Base-by-base conservation (phyloP, 1,284 basidiomycete genomes). In the Vanrija sp. region DNA sequence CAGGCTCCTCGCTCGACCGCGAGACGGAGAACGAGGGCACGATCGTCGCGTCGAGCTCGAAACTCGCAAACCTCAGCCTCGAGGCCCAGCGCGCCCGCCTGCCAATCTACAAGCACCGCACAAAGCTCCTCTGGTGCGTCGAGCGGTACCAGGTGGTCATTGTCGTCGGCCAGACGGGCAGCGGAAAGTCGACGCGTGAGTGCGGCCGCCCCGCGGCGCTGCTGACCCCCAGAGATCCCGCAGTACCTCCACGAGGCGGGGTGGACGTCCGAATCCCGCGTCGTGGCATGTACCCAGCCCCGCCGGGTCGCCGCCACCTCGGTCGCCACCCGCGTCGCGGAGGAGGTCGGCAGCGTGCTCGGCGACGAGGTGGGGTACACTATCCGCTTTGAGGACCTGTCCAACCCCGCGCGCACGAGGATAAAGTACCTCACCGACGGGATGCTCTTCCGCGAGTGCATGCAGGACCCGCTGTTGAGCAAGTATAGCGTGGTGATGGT, bases 401-500 rank as follows among this genome's bases (percentile, higher is more conserved):
- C 87, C 65, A 83, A 82, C 70, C 85, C 85, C 68, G 80, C 85
- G 50, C 79, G 83, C 46, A 98, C 95, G 0, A 81, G 89, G n/a
- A 89, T 98, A 69, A 84, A 93, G 53, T 98, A 98, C 76, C 83
- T 98, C 83, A 98, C 96, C 24, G 96, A 99, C 72, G 95, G 96
- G 41, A 94, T 97, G 83, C 83, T 99, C 23, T 92, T 99, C 66
- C 85, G 95, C 54, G 96, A 98, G 78, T 87, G 90, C 36, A 83
- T 98, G 62, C 79, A 90, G 37, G 91, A 97, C 67, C 89, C 89
- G 19, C 75, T 97, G 35, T 79, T 98, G 45, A 88, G 86, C 67
- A 84, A 85, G 27, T 99, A 96, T 67, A 94, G 91, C 66, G 88
- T 95, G 5, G 87, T 98, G 56, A 96, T 98, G 86, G 92, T 92